These are phyloP conservation scores for Lentinula edodes DNA, from an alignment of 768 basidiomycete genomes.

Conservation along the genomic window DNA sequence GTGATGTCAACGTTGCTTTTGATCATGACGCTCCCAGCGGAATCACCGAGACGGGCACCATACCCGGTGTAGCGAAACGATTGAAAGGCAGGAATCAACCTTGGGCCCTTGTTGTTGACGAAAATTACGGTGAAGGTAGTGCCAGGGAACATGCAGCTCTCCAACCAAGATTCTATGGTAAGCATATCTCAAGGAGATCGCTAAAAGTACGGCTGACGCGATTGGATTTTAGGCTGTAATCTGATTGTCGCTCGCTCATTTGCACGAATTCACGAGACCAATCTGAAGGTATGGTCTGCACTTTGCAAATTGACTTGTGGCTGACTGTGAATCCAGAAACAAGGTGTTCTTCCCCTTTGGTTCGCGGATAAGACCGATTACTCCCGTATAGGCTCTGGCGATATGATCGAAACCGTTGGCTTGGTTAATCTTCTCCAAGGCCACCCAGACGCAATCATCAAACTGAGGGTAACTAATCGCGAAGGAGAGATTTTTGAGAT, in stretches of 20 bases:
- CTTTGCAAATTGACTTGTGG: background rate
- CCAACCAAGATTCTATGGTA: slow-evolving; percentile 92
- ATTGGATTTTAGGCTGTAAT: slow-evolving; percentile 53
- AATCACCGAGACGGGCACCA: slow-evolving; percentile 61
- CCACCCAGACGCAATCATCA: slow-evolving; percentile 39
- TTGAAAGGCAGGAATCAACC: slow-evolving; percentile 80
- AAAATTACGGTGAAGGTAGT: slow-evolving; percentile 97
- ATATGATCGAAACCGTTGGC: slow-evolving; percentile 80
- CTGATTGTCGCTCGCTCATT: slow-evolving; percentile 91
- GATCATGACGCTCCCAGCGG: slow-evolving; percentile 54
- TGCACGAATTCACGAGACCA: slow-evolving; percentile 97
- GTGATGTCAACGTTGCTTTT: slow-evolving; percentile 87
- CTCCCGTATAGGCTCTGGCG: slow-evolving; percentile 73
- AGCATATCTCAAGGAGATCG: slow-evolving; percentile 7
- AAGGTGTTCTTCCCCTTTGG: slow-evolving; percentile 96
- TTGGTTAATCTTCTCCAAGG: slow-evolving; percentile 59
- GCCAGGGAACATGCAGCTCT: slow-evolving; percentile 97
- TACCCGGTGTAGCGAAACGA: slow-evolving; percentile 86
- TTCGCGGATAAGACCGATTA: slow-evolving; percentile 87
- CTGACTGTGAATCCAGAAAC: slow-evolving; percentile 58
- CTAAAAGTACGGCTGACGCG: background rate
- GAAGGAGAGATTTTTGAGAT: slow-evolving; percentile 63
- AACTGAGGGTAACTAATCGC: slow-evolving; percentile 61
- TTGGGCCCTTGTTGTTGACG: slow-evolving; percentile 93
- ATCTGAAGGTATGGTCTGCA: slow-evolving; percentile 62